A percentile compares a stretch with the other conserved stretches of the same genome.
phyloP scores from a whole-genome alignment of 2,329 filamentous ascomycete species.

The Tolypocladium tropicale region DNA sequence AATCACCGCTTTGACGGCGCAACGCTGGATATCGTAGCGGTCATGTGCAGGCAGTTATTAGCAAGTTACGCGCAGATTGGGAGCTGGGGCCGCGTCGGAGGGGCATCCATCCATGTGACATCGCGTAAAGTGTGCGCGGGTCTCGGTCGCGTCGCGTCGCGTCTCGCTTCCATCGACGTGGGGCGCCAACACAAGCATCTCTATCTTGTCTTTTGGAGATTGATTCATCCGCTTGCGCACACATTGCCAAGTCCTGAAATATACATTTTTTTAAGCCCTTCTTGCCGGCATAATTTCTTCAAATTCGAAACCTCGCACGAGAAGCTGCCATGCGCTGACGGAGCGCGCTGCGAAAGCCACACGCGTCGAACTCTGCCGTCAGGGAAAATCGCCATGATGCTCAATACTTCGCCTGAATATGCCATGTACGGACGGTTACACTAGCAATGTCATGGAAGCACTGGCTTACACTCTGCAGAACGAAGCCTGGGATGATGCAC shows the following conservation, averaged over 20 bases:
- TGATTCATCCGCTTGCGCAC: too few species aligned
- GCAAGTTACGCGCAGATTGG: too few species aligned
- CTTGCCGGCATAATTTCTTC: too few species aligned
- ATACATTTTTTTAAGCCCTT: too few species aligned
- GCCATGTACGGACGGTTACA: conserved; percentile 11
- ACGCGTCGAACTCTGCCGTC: too few species aligned
- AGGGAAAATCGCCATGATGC: conserved; percentile 2
- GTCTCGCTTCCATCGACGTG: conserved; percentile 1
- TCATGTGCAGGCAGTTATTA: too few species aligned
- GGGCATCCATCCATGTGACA: conserved; percentile 6
- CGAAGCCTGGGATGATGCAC: conserved; percentile 15
- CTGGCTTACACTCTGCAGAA: conserved; percentile 14
- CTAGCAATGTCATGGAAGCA: not conserved
- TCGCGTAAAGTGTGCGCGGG: conserved; percentile 5
- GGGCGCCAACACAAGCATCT: not conserved
- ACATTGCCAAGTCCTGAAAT: too few species aligned
- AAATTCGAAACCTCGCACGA: not conserved
- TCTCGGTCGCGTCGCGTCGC: conserved; percentile 4
- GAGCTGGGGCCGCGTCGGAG: not conserved
- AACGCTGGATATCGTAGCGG: not conserved
- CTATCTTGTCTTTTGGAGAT: too few species aligned
- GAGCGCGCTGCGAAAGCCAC: too few species aligned
- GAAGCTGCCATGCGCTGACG: not conserved
- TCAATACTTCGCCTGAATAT: conserved; percentile 16
- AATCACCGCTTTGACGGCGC: not conserved